These are phyloP conservation scores for Ascochyta lentis DNA, from an alignment of 2,329 filamentous ascomycete genomes.

Conservation along the genomic window DNA sequence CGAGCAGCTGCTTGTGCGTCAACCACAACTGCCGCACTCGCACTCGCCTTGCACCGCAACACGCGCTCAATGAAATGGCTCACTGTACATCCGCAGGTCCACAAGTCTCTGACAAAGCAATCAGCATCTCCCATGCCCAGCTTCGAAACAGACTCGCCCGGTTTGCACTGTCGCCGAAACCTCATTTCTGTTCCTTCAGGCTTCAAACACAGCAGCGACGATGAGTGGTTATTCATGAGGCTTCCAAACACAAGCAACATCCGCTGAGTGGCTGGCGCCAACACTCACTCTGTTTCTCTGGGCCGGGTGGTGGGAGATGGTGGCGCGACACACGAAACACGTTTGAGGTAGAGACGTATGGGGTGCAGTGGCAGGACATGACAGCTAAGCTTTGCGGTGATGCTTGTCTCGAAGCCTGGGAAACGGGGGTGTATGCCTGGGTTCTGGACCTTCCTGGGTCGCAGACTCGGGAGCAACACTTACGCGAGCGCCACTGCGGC, in stretches of 20 bases:
- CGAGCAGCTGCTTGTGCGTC: not conserved
- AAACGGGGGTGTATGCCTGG: conserved; percentile 9
- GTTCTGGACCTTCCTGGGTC: not conserved
- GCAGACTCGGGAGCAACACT: not conserved
- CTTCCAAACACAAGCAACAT: conserved; percentile 1
- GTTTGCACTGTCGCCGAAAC: conserved; percentile 4
- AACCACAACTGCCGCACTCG: not conserved
- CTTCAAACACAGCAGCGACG: conserved; percentile 1
- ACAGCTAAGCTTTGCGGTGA: conserved; percentile 35
- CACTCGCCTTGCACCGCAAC: not conserved
- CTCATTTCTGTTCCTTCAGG: conserved; percentile 1
- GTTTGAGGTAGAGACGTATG: conserved; percentile 12
- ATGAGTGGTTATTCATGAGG: not conserved
- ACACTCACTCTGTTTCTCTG: not conserved
- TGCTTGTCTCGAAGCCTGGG: conserved; percentile 35
- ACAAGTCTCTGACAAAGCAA: not conserved
- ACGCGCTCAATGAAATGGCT: not conserved
- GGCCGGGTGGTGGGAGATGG: conserved; percentile 2
- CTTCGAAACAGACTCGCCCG: conserved; percentile 14
- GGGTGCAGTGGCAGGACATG: conserved; percentile 6
- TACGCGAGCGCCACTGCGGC: not conserved
- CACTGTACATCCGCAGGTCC: not conserved
- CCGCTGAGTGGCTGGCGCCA: not conserved
- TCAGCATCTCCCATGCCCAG: conserved; percentile 4
- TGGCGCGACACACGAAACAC: not conserved